These are phyloP conservation scores for Coemansia sp. DNA, from an alignment of 192 early-diverging fungal species.

Conservation along the genomic window DNA sequence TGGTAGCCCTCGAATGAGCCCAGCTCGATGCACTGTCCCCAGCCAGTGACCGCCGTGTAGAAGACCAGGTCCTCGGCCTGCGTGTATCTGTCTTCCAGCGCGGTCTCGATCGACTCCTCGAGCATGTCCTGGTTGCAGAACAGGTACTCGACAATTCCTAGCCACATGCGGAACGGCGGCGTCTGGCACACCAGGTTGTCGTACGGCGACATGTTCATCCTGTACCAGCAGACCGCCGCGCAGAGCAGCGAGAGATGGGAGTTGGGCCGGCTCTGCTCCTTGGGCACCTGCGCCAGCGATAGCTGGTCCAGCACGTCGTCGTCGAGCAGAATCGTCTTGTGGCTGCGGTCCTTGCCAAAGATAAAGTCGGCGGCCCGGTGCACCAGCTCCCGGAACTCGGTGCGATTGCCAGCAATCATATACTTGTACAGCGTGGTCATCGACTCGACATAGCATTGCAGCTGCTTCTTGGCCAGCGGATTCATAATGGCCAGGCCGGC, in stretches of 20 bases:
- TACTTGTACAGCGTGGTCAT: conserved; percentile 89
- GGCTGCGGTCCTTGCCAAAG: conserved; percentile 64
- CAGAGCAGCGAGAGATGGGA: conserved; percentile 91
- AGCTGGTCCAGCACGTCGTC: conserved; percentile 86
- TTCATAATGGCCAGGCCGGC: conserved; percentile 93
- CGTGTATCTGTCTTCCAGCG: conserved; percentile 68
- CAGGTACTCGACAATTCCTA: conserved; percentile 92
- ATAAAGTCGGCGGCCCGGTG: conserved; percentile 75
- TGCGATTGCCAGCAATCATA: conserved; percentile 84
- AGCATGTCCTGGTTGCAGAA: conserved; percentile 78
- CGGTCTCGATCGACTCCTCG: conserved; percentile 82
- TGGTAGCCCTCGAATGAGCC: conserved; percentile 81
- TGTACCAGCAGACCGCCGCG: conserved; percentile 93
- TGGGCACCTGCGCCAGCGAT: conserved; percentile 78
- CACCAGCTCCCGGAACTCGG: conserved; percentile 73
- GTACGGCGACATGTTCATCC: conserved; percentile 80
- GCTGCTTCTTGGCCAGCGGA: conserved; percentile 77
- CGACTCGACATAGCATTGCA: conserved; percentile 83
- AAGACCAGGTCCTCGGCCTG: conserved; percentile 82
- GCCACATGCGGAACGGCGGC: conserved; percentile 88
- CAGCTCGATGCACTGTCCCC: conserved; percentile 86
- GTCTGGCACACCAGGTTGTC: conserved; percentile 95
- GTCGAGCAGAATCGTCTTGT: conserved; percentile 68
- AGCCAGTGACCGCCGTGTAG: conserved; percentile 83
- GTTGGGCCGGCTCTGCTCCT: conserved; percentile 67